Percentiles rank a stretch among this genome's conserved stretches.
phyloP scores from a whole-genome alignment of 139 green algal genomes.

The Volvox reticuliferus region DNA sequence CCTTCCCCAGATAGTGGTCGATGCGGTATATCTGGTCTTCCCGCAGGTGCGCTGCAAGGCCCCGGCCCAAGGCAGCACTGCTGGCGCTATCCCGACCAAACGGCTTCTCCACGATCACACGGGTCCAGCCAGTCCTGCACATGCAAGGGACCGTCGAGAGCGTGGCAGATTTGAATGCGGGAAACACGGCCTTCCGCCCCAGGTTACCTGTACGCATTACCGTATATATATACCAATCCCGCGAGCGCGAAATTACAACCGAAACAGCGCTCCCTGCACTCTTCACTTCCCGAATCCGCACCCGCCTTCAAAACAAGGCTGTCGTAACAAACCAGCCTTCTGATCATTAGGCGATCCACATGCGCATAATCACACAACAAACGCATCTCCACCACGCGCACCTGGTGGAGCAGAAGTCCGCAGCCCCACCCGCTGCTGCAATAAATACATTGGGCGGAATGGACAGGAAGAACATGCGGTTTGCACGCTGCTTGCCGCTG shows the following conservation, averaged over 20 bases:
- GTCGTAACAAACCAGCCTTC: too few relatives aligned
- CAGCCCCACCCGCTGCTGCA: slow-evolving; percentile 76
- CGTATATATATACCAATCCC: too few relatives aligned
- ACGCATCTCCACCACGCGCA: slow-evolving; percentile 32
- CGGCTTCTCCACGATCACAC: slow-evolving; percentile 99
- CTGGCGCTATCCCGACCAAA: slow-evolving; percentile 94
- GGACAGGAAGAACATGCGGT: slow-evolving; percentile 99
- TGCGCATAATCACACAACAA: too few relatives aligned
- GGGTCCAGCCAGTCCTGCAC: slow-evolving; percentile 89
- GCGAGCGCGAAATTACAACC: too few relatives aligned
- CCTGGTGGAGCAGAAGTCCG: slow-evolving; percentile 78
- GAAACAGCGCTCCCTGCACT: too few relatives aligned
- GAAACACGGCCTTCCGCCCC: too few relatives aligned
- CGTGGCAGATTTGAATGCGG: too few relatives aligned
- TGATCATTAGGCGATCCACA: too few relatives aligned
- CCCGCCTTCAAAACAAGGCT: too few relatives aligned
- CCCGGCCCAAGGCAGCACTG: slow-evolving; percentile 79
- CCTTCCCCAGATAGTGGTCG: slow-evolving; percentile 99
- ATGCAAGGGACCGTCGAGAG: too few relatives aligned
- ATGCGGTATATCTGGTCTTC: slow-evolving; percentile 99
- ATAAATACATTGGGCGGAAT: slow-evolving; percentile 97
- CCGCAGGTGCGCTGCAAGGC: slow-evolving; percentile 84
- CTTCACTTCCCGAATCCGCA: too few relatives aligned
- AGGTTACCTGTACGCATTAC: too few relatives aligned
- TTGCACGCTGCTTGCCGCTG: slow-evolving; percentile 67